phyloP scores from a whole-genome alignment of 2,329 filamentous ascomycete species.

The Alternaria hordeiaustralica region DNA sequence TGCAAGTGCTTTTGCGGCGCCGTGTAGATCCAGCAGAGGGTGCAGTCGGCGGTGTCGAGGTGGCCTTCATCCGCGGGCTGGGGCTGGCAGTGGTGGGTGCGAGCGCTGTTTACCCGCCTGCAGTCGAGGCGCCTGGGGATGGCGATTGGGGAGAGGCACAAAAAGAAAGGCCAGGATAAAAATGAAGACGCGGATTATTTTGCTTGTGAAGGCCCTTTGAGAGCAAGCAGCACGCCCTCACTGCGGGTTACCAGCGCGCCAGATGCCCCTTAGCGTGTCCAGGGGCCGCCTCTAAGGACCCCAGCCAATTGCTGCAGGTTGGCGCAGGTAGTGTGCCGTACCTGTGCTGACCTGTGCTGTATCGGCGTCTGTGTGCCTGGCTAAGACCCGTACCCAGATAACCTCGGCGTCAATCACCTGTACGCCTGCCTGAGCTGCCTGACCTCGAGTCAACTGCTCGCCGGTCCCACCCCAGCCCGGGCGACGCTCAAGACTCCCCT shows the following conservation, averaged over 20 bases:
- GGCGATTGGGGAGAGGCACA: not conserved
- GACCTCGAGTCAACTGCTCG: slow-evolving; percentile 1
- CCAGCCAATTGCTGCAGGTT: slow-evolving; percentile 10
- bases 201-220: slow-evolving; percentile 10
- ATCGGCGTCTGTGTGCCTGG: slow-evolving; percentile 1
- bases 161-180: not conserved
- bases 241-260: slow-evolving; percentile 13
- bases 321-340: not conserved
- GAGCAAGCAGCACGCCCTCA: not conserved
- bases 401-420: not conserved
- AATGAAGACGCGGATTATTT: slow-evolving; percentile 14
- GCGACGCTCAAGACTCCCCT: not conserved
- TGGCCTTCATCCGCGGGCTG: slow-evolving; percentile 15
- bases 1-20: slow-evolving; percentile 10
- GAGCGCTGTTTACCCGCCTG: not conserved
- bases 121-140: not conserved
- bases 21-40: slow-evolving; percentile 12
- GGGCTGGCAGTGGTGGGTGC: not conserved
- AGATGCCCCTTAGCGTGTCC: slow-evolving; percentile 17
- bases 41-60: slow-evolving; percentile 15
- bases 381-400: not conserved
- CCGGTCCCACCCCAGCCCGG: not conserved
- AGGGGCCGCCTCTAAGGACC: slow-evolving; percentile 10
- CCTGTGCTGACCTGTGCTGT: not conserved
- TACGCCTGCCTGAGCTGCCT: not conserved